phyloP scores from a whole-genome alignment of 805 yeast genomes.

The Lipomyces kockii region DNA sequence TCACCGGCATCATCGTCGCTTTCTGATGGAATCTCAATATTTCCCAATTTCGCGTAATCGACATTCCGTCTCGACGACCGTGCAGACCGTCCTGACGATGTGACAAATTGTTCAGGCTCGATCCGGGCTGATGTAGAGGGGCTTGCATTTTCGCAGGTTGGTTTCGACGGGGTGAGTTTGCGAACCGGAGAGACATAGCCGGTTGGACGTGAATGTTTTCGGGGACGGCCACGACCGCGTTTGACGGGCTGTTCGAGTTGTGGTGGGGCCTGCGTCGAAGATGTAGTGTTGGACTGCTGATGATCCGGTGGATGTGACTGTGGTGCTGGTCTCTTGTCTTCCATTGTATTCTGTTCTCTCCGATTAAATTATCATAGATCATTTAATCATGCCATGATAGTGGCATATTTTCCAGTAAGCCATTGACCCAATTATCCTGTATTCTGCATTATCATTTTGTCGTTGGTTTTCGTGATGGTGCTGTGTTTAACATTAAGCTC shows the following conservation, averaged over 20 bases:
- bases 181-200: constrained; percentile 19
- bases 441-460: neutral
- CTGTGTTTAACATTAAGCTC: too few relatives aligned
- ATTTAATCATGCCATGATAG: neutral
- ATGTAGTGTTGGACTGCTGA: neutral
- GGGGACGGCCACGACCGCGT: constrained; percentile 34
- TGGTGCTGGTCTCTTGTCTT: neutral
- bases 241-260: constrained; percentile 14
- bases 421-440: neutral
- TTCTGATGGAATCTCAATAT: neutral
- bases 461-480: neutral
- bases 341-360: neutral
- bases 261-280: neutral
- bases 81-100: constrained; percentile 23
- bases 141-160: neutral
- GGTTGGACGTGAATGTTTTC: constrained; percentile 21
- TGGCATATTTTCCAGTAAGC: neutral
- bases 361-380: too few relatives aligned
- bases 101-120: neutral
- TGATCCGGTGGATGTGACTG: neutral
- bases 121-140: neutral
- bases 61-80: constrained; percentile 11
- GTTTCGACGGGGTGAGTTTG: neutral
- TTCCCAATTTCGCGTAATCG: constrained; percentile 9
- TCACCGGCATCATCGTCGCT: constrained; percentile 10